Evolutionary conservation across 2,329 filamentous ascomycete genomes (phyloP).

Genomic region (Fusarium newnesense): DNA sequence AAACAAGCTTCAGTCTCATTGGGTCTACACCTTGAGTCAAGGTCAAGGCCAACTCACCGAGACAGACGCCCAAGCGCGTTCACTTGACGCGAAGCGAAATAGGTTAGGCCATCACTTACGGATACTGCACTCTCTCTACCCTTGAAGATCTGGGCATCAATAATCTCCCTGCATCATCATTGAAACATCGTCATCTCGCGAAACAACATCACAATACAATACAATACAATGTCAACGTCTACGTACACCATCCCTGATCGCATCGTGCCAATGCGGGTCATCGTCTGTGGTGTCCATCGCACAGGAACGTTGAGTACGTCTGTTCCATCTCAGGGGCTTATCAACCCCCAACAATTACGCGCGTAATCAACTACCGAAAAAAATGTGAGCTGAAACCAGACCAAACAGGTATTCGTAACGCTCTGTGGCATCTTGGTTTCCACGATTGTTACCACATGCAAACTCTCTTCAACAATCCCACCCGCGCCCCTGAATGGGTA

Average conservation of each 20-base stretch:
- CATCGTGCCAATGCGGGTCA: constrained; percentile 53
- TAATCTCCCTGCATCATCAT: constrained; percentile 12
- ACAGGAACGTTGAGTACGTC: constrained; percentile 52
- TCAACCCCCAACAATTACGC: background rate
- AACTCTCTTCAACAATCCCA: constrained; percentile 42
- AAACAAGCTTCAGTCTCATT: background rate
- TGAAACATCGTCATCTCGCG: constrained; percentile 21
- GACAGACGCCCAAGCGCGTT: constrained; percentile 21
- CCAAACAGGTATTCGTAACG: constrained; percentile 47
- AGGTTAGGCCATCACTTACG: constrained; percentile 13
- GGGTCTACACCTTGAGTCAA: constrained; percentile 8
- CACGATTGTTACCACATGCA: constrained; percentile 53
- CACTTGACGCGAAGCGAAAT: constrained; percentile 22
- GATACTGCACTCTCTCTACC: background rate
- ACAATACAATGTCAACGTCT: constrained; percentile 18
- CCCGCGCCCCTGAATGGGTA: constrained; percentile 45
- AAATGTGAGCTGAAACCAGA: constrained; percentile 17
- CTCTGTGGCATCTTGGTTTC: constrained; percentile 50
- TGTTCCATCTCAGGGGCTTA: background rate
- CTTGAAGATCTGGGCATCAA: constrained; percentile 24
- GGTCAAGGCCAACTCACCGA: constrained; percentile 9
- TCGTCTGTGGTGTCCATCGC: constrained; percentile 53
- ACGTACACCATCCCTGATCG: constrained; percentile 38
- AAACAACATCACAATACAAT: background rate
- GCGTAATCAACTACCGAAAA: background rate